Base-by-base conservation (phyloP, 2,329 filamentous ascomycete species). In the Cytospora piceicola region DNA sequence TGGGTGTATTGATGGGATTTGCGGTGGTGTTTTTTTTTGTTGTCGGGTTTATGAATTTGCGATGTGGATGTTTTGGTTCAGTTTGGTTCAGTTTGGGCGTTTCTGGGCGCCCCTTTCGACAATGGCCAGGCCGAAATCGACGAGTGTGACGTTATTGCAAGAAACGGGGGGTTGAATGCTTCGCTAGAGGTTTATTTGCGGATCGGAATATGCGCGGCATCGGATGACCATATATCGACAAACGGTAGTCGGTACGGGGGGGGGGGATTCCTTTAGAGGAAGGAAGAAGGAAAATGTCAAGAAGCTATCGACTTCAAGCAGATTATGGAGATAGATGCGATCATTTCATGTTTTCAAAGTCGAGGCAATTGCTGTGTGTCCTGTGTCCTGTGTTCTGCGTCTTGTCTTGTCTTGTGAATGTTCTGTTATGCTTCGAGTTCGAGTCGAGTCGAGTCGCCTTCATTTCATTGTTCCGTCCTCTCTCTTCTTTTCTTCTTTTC, bases 91-190 rank as follows among this genome's bases (percentile, higher is more conserved):
- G 57, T 54, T 58, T 60, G 58, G 55, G 59, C 56, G 42, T 51
- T 61, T 56, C 62, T 49, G 27, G 36, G 58, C 53, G 49, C 39
- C 42, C 65, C 60, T 66, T 66, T 63, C 64, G 34, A 61, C 32
- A 61, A 36, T 59, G 51, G 30, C 56, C 65, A 57, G 56, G 53
- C 61, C 61, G 46, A 34, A 58, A 51, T 54, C 42, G 52, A 62
- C 46, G 42, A 58, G 49, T 67, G 67, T 62, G 67, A 65, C 65
- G 65, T 67, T 68, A 55, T 65, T 49, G 64, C 65, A 61, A 42
- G 58, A 61, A 46, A 55, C 62, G 61, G 39, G 46, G 46, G 46
- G n/a, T 49, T 24, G 46, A 49, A 20, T 24, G 46, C 46, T 24
- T 49, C 46, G 46, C 46, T 60, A 58, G 58, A 63, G 22, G 61